Evolutionary conservation across 1,284 basidiomycete species (phyloP).

Genomic region (Austroboletus novae-zelandiae): DNA sequence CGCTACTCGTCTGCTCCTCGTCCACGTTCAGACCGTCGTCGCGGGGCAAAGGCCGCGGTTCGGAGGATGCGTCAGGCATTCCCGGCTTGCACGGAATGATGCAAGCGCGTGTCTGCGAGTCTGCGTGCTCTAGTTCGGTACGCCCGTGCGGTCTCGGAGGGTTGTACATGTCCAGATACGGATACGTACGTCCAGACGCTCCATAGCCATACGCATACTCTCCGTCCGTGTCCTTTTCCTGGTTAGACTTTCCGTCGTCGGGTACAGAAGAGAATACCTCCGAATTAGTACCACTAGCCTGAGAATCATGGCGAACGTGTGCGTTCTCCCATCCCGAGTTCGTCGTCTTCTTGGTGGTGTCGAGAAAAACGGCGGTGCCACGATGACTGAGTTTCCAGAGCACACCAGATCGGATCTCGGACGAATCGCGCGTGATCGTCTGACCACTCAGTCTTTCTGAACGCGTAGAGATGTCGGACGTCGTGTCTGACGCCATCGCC

Average conservation of each 20-base stretch:
- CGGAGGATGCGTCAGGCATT: constrained; percentile 13
- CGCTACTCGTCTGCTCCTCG: constrained; percentile 36
- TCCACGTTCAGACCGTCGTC: background rate
- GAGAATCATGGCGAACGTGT: constrained; percentile 8
- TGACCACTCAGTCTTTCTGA: constrained; percentile 7
- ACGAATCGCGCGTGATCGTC: constrained; percentile 10
- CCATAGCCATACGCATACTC: constrained; percentile 30
- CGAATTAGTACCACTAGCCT: constrained; percentile 1
- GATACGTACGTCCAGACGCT: constrained; percentile 24
- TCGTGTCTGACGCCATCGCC: constrained; percentile 6
- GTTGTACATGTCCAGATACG: constrained; percentile 34
- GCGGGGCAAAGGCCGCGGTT: constrained; percentile 14
- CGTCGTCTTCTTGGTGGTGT: constrained; percentile 5
- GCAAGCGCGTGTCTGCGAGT: constrained; percentile 4
- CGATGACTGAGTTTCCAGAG: constrained; percentile 16
- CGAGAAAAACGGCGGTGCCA: constrained; percentile 10
- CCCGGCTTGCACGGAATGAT: constrained; percentile 7
- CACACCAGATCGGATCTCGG: constrained; percentile 21
- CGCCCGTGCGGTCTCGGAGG: constrained; percentile 9
- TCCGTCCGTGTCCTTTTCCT: constrained; percentile 9
- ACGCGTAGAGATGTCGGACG: constrained; percentile 4
- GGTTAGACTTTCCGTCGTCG: constrained; percentile 14
- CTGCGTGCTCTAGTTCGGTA: constrained; percentile 1
- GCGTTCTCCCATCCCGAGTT: constrained; percentile 11
- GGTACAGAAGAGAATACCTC: constrained; percentile 4